Base-by-base conservation (phyloP, 331 rosid genomes). In the Malus hybrid region DNA sequence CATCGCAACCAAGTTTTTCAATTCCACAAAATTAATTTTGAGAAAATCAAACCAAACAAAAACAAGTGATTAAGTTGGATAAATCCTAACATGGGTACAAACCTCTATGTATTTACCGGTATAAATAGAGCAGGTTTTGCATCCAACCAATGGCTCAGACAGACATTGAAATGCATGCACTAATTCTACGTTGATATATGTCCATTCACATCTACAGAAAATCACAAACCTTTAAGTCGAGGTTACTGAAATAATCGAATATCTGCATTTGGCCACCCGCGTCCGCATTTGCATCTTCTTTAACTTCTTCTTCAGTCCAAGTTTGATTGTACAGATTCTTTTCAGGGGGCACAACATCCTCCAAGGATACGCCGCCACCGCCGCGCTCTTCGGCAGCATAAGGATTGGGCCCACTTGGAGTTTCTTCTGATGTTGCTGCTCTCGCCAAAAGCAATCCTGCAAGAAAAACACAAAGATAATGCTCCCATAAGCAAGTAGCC, bases 391-490 rank as follows among this genome's bases (percentile, higher is more conserved):
- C 89, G 34, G 64, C 60, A 71, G 48, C n/a, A 54, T 76, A 76
- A 10, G 63, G 74, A 56, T 85, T 78, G 19, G 71, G 13, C 18
- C 90, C 97, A 62, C 76, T 71, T 32, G 93, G 78, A 67, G 80
- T 67, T 66, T 91, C 96, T 18, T 91, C 97, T 10, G 93, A 86
- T 10, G 83, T 27, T 28, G 89, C 44, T 36, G 91, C 93, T 75
- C 84, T 85, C 7, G 82, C 63, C 19, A 59, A 71, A 71, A 70
- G 24, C 68, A 86, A 82, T 6, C 97, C 96, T 93, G 83, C 67
- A 82, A 67, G 18, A 65, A 72, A 15, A 6, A 9, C 1, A 78
- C n/a, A 13, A 28, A 24, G 7, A 64, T 12, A 42, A 28, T 18
- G 22, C 57, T 5, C 14, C 39, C 39, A 28, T 70, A 18, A 70